Evolutionary conservation across 139 green algal genomes (phyloP).

Genomic region (Chlorella sp.): DNA sequence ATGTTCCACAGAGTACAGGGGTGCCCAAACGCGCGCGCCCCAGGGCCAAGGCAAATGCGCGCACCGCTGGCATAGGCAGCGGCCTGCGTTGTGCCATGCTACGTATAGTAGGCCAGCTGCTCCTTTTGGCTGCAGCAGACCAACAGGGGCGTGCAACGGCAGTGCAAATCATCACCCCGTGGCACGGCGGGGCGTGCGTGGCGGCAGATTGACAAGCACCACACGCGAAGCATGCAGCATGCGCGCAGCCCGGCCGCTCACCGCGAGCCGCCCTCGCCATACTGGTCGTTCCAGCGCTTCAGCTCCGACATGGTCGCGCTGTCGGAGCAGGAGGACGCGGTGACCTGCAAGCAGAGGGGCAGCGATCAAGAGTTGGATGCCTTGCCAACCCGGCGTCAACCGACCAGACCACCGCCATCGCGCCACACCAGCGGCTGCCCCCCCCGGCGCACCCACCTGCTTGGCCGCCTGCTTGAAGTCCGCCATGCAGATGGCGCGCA

Average conservation of each 20-base stretch:
- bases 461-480: constrained; percentile 69
- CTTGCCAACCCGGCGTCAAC: not conserved
- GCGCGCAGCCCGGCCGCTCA: constrained; percentile 31
- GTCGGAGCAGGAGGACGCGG: constrained; percentile 45
- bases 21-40: no score
- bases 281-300: constrained; percentile 70
- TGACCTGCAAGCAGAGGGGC: constrained; percentile 36
- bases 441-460: constrained; percentile 21
- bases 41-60: no score
- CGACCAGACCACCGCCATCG: not conserved
- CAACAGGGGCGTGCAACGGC: no score
- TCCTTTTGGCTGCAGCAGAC: no score
- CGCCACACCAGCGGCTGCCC: not conserved
- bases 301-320: constrained; percentile 54
- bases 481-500: constrained; percentile 58
- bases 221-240: no score
- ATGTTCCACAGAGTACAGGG: no score
- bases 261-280: constrained; percentile 66
- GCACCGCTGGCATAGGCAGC: no score
- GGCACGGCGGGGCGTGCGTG: no score
- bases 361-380: no score
- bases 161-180: no score
- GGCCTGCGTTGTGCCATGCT: no score
- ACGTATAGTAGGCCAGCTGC: constrained; percentile 13
- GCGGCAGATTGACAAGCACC: no score